Evolutionary conservation across 176 grass and related monocot species (phyloP), one percentile per base, ranked within the genome.

Genomic region (Oryza longistaminata): DNA sequence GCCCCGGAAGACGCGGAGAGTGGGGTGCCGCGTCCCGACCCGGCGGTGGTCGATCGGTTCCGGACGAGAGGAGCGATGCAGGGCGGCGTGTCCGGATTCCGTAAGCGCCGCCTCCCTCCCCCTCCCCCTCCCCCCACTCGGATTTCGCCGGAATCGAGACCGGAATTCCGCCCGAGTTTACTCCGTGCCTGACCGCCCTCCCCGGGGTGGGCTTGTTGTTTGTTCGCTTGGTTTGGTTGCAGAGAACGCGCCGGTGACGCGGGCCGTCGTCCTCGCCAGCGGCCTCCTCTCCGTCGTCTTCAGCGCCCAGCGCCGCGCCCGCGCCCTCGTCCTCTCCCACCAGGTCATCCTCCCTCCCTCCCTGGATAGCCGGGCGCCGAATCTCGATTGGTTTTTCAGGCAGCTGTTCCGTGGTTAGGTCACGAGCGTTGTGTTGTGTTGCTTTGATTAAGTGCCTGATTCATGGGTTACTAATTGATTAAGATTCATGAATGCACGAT

Each of bases 191-290:
- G 74, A 90, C 78, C 66, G 71, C 31, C 31, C 33, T 7, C 55
- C 40, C 39, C 10, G 7, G 34, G 15, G 60, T 83, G 34, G 15
- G 60, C 80, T 85, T 68, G 60, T 83, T 71, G 37, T 31, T 43
- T 43, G 42, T 43, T 35, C 37, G 70, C 29, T 31, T 31, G 2
- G 9, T 68, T 75, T 26, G 49, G 22, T 70, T 82, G 24, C 87
- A 95, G 93, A 95, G 66, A 95, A 95, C 87, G 90, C 93, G 73
- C 90, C 90, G 71, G 90, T 90, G 83, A 88, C 88, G 76, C 85
- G 90, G 68, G 86, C 86, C 49, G 52, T 95, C 76, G 83, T 87
- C 33, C 22, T 92, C 83, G 62, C 80, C 65, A 88, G 88, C 44
- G 93, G 79, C 76, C 83, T 95, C 83, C 79, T 95, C 62, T 88